These are phyloP conservation scores for Gleditsia sinensis DNA, from an alignment of 306 rosid species.

Conservation along the genomic window DNA sequence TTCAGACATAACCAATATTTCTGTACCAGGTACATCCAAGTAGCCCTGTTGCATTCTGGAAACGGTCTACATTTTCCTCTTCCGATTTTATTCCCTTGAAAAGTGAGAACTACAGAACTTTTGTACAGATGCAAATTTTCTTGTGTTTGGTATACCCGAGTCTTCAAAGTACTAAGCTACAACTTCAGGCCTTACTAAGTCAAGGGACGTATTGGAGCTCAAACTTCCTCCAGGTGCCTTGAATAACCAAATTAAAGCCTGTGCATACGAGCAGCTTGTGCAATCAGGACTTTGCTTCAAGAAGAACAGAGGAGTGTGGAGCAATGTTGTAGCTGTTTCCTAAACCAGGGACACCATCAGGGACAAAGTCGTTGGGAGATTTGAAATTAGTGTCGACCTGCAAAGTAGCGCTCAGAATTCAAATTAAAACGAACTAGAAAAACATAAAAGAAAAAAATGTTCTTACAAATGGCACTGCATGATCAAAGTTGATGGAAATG, in stretches of 20 bases:
- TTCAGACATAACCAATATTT: neutral
- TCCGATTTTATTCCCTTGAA: neutral
- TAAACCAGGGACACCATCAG: slow-evolving; percentile 57
- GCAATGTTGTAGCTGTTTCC: slow-evolving; percentile 65
- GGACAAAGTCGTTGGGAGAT: slow-evolving; percentile 77
- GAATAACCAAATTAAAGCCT: slow-evolving; percentile 12
- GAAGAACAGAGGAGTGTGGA: slow-evolving; percentile 84
- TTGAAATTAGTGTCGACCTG: slow-evolving; percentile 82
- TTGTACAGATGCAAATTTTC: slow-evolving; percentile 2
- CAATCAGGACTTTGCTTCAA: slow-evolving; percentile 68
- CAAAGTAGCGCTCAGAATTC: slow-evolving; percentile 29
- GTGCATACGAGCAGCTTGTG: slow-evolving; percentile 30
- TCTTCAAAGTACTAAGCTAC: slow-evolving; percentile 15
- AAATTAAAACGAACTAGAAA: slow-evolving; percentile 8
- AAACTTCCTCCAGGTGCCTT: neutral
- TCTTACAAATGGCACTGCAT: slow-evolving; percentile 4
- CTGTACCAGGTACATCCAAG: neutral
- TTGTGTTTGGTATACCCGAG: neutral
- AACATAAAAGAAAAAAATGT: neutral
- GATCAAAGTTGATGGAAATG: neutral
- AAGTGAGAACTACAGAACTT: neutral
- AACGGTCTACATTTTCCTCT: slow-evolving; percentile 17
- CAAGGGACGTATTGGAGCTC: slow-evolving; percentile 23
- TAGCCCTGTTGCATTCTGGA: neutral
- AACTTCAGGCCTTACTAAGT: slow-evolving; percentile 11